Evolutionary conservation across 345 rosid species (phyloP), one percentile per base, ranked within the genome.

Genomic region (Gossypium anomalum): DNA sequence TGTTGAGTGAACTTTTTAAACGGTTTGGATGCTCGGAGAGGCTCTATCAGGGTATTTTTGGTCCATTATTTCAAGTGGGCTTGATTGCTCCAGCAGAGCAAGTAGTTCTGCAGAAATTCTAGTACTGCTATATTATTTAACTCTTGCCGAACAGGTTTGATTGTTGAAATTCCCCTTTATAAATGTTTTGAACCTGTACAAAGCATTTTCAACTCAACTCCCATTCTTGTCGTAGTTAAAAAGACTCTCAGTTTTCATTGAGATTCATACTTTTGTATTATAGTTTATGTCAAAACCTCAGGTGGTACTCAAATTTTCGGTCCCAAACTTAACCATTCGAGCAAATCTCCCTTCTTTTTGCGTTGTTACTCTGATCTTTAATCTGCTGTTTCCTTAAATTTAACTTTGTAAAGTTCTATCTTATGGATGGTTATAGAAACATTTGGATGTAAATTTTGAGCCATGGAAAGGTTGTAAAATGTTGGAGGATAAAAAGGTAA

Each of bases 21-120:
- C 87, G 81, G 71, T 85, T 78, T 68, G 87, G 91, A 38, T 86
- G 83, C 83, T 89, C 89, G 9, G 85, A 85, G 51, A 86, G 82
- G 80, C 84, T 89, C 48, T 87, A 80, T 65, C 73, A 23, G 65
- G 78, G 80, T 80, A 76, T 83, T 34, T 60, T 87, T 51, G 67
- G 76, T 59, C 87, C 91, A 38, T 58, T 89, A 82, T 82, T 89
- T 78, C 90, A 87, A 77, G 89, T 85, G 25, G 93, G 91, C 68
- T 78, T 89, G 72, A 86, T 77, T 78, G 86, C 88, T 72, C 90
- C 89, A 2, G 76, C 87, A 9, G 91, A 87, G 73, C 89, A 86
- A 69, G 91, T 49, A 87, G 91, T 75, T 88, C 88, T 71, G 93
- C 91, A 68, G 90, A 90, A 44, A 78, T 80, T 27, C 81, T 89